Base-by-base conservation (phyloP, 2,329 filamentous ascomycete genomes). In the Cladosporium sp. region DNA sequence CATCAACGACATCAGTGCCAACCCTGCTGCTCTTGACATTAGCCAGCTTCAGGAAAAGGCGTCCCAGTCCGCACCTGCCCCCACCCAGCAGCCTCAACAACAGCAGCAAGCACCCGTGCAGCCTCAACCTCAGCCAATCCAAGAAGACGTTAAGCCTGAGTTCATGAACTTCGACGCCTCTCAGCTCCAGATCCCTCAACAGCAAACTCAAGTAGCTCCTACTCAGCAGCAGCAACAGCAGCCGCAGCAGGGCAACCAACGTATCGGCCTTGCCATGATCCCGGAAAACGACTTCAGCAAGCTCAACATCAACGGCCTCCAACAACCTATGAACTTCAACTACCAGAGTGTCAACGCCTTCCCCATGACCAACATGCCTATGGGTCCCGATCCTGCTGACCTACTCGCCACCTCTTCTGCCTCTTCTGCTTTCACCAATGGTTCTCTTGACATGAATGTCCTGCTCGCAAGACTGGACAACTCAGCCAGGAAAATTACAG, bases 251-350 rank as follows among this genome's bases (percentile, higher is more conserved):
- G 70, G 75, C 49, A 70, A 70, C 62, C 77, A 81, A 28, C 85
- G 86, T 65, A 80, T 93, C 69, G 89, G 89, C 74, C 91, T 96
- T 85, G 87, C 90, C 65, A 90, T 93, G 85, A 88, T 96, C 56
- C 91, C 92, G 1, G 92, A 96, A 79, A 88, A 91, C 71, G 91
- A 96, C 73, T 89, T 93, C 72, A 87, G 88, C 63, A 86, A 90
- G 79, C 84, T 95, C 72, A 85, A 86, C 72, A 77, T 93, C 54
- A 85, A 85, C 66, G 77, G 76, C 71, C 77, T 76, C 73, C 76
- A 79, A 62, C 59, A 62, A 53, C 88, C 86, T 76, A 72, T 76
- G 71, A 75, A 74, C 66, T 71, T 71, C 66, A 80, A 80, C 74
- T 63, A 63, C 32, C 61, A 71, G 59, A 72, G 71, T 63, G 74